Evolutionary conservation across 306 rosid genomes (phyloP).

Genomic region (Prunus persica): DNA sequence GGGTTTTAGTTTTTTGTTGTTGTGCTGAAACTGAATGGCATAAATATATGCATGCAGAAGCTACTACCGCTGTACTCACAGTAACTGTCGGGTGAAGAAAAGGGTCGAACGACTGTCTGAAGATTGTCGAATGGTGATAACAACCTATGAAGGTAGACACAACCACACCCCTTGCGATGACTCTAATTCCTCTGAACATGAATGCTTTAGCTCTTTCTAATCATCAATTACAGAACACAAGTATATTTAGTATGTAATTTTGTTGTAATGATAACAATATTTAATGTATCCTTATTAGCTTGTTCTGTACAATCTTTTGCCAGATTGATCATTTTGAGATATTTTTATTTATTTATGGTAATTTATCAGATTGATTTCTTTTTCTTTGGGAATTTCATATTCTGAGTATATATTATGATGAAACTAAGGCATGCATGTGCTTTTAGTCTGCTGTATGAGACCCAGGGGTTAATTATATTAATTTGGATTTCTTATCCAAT

Average conservation of each 20-base stretch:
- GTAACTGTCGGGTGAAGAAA: slow-evolving; percentile 91
- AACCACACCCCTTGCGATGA: slow-evolving; percentile 93
- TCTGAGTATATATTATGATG: no score
- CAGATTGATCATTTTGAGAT: neutral
- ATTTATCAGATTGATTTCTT: no score
- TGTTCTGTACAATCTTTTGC: neutral
- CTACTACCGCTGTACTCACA: slow-evolving; percentile 93
- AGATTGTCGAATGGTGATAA: slow-evolving; percentile 97
- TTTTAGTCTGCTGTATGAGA: no score
- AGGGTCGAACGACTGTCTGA: slow-evolving; percentile 92
- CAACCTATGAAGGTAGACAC: slow-evolving; percentile 99
- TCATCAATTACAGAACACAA: neutral
- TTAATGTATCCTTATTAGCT: neutral
- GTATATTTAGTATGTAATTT: neutral
- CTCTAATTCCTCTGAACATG: slow-evolving; percentile 86
- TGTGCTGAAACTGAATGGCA: neutral
- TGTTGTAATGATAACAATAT: neutral
- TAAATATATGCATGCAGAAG: slow-evolving; percentile 44
- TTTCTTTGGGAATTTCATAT: no score
- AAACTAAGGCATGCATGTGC: no score
- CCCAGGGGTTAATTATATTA: no score
- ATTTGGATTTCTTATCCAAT: no score
- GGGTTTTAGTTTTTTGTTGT: no score
- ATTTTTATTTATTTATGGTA: no score
- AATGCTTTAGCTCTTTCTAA: slow-evolving; percentile 75